Evolutionary conservation across 495 filamentous ascomycete species (phyloP).

Genomic region (Hypoxylon subgilvum): DNA sequence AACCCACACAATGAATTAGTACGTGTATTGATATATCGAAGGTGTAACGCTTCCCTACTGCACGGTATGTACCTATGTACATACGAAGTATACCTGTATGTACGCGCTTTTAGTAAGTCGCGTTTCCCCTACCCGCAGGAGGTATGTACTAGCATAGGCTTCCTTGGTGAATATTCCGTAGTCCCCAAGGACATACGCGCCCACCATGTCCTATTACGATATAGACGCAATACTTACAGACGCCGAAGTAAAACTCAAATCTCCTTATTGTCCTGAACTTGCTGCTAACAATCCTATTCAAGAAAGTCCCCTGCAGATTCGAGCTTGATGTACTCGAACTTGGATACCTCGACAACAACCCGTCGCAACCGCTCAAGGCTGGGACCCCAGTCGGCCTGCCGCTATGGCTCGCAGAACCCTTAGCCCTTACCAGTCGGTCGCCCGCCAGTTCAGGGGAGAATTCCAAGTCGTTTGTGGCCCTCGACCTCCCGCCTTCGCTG

Average conservation of each 20-base stretch:
- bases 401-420: conserved; percentile 96
- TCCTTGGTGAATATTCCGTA: no score
- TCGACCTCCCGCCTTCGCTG: conserved; percentile 81
- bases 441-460: conserved; percentile 52
- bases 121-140: no score
- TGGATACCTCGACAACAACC: conserved; percentile 82
- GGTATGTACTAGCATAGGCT: no score
- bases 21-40: no score
- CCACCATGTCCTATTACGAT: conserved; percentile 87
- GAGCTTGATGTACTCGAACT: conserved; percentile 85
- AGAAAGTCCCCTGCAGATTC: conserved; percentile 97
- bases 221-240: conserved; percentile 93
- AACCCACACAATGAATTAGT: no score
- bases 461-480: conserved; percentile 67
- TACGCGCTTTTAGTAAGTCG: no score
- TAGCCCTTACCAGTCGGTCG: conserved; percentile 75
- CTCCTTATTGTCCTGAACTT: not conserved
- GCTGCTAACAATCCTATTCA: conserved; percentile 14
- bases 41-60: no score
- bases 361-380: conserved; percentile 68
- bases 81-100: no score
- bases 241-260: conserved; percentile 67
- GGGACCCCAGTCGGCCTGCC: conserved; percentile 83
- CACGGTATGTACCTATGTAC: no score
- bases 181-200: not conserved